Conservation (phyloP, 164 flowering plant genomes). For the Brasenia schreberi region DNA sequence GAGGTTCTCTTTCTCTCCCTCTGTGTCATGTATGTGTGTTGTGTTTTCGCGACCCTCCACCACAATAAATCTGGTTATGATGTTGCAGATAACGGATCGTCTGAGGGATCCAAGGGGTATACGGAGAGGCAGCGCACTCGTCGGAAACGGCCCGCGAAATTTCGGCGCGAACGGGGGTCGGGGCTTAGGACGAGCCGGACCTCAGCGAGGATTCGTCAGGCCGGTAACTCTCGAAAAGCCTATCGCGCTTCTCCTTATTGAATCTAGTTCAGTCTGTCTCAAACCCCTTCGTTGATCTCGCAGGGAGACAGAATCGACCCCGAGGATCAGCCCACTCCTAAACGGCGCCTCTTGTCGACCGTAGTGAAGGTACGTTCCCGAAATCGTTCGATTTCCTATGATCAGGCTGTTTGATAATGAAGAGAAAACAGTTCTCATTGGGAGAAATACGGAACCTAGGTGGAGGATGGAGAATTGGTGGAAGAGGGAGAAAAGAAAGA, state of each 20-base stretch:
- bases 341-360: conserved; percentile 75
- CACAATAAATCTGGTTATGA: background rate
- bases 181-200: conserved; percentile 26
- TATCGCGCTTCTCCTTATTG: background rate
- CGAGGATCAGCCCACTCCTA: conserved; percentile 67
- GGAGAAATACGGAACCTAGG: conserved; percentile 16
- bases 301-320: conserved; percentile 56
- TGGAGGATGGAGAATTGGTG: conserved; percentile 64
- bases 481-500: conserved; percentile 30
- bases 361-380: conserved; percentile 59
- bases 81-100: conserved; percentile 66
- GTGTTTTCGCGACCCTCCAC: background rate
- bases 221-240: conserved; percentile 23
- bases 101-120: conserved; percentile 89
- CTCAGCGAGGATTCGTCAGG: conserved; percentile 50
- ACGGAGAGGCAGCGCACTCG: conserved; percentile 33
- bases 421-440: background rate
- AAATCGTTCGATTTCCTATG: background rate
- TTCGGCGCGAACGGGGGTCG: conserved; percentile 21
- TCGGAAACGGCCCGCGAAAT: background rate
- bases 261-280: background rate
- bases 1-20: conserved; percentile 33
- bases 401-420: conserved; percentile 4
- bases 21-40: background rate
- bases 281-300: background rate